Evolutionary conservation across 2,329 filamentous ascomycete species (phyloP).

Genomic region (Periglandula ipomoeae): DNA sequence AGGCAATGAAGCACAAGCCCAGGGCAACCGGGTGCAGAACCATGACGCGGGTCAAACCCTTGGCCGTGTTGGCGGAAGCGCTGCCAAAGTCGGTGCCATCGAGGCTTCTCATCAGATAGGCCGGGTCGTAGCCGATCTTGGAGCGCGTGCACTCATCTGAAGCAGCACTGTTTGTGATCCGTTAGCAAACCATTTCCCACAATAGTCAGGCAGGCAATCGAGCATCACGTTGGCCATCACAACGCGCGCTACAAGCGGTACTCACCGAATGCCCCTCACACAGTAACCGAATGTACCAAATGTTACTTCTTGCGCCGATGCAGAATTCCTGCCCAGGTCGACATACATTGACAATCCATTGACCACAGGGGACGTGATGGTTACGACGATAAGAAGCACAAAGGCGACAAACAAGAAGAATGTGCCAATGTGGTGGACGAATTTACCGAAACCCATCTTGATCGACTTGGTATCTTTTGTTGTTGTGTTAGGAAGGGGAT

Average conservation of each 20-base stretch:
- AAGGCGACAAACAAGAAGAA: constrained; percentile 46
- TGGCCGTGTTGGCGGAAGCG: constrained; percentile 33
- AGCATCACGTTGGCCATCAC: too few relatives aligned
- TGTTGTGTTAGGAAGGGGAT: not conserved
- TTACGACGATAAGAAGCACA: constrained; percentile 48
- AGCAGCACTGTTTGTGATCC: constrained; percentile 10
- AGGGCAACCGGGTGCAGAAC: constrained; percentile 53
- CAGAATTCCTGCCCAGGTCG: constrained; percentile 28
- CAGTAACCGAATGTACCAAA: constrained; percentile 58
- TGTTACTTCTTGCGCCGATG: constrained; percentile 27
- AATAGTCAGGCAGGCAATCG: too few relatives aligned
- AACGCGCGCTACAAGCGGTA: not conserved
- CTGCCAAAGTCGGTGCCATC: constrained; percentile 31
- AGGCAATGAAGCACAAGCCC: constrained; percentile 46
- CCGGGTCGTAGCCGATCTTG: constrained; percentile 47
- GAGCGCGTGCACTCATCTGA: constrained; percentile 39
- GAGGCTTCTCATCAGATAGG: constrained; percentile 30
- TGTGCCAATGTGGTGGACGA: constrained; percentile 49
- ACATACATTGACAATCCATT: constrained; percentile 44
- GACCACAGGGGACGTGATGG: constrained; percentile 50
- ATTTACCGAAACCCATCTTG: constrained; percentile 37
- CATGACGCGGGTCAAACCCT: constrained; percentile 48
- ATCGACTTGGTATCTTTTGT: not conserved
- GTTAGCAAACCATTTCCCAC: not conserved
- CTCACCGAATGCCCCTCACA: constrained; percentile 20